Evolutionary conservation across 2,329 filamentous ascomycete genomes (phyloP).

Genomic region (Colletotrichum gloeosporioides): DNA sequence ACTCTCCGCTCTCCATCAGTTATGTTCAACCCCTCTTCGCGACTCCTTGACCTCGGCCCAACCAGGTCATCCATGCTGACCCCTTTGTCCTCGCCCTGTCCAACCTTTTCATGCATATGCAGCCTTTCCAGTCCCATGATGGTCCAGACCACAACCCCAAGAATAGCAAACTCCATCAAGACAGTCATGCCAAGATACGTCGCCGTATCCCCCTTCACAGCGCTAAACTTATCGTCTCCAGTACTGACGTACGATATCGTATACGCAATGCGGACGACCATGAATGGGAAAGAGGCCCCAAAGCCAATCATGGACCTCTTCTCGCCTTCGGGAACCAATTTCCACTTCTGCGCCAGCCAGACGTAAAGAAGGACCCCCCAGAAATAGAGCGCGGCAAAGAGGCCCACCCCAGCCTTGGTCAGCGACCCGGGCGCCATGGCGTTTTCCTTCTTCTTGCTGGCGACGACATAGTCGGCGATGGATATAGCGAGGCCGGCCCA

Average conservation of each 20-base stretch:
- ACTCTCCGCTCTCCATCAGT: not conserved
- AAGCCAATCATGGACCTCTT: constrained; percentile 14
- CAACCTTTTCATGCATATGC: not conserved
- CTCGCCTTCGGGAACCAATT: constrained; percentile 1
- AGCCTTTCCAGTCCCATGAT: not conserved
- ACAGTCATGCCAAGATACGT: constrained; percentile 20
- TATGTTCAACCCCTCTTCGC: not conserved
- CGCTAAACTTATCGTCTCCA: constrained; percentile 17
- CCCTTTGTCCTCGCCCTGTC: not conserved
- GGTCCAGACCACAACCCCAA: not conserved
- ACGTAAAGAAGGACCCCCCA: constrained; percentile 18
- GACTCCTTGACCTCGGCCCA: not conserved
- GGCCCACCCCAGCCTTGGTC: constrained; percentile 19
- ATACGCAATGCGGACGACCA: constrained; percentile 22
- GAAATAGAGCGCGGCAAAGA: constrained; percentile 24
- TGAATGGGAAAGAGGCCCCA: constrained; percentile 2
- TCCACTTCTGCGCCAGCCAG: constrained; percentile 4
- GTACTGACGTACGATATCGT: constrained; percentile 23
- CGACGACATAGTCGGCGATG: constrained; percentile 23
- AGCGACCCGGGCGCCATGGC: constrained; percentile 16
- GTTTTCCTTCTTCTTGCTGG: constrained; percentile 10
- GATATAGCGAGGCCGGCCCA: constrained; percentile 25
- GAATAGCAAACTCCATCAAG: constrained; percentile 16
- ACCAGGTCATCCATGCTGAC: not conserved
- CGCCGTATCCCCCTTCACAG: constrained; percentile 17